Evolutionary conservation across 129 eudicot genomes (phyloP), one percentile per base, ranked within the genome.

Genomic region (Logfia minima): DNA sequence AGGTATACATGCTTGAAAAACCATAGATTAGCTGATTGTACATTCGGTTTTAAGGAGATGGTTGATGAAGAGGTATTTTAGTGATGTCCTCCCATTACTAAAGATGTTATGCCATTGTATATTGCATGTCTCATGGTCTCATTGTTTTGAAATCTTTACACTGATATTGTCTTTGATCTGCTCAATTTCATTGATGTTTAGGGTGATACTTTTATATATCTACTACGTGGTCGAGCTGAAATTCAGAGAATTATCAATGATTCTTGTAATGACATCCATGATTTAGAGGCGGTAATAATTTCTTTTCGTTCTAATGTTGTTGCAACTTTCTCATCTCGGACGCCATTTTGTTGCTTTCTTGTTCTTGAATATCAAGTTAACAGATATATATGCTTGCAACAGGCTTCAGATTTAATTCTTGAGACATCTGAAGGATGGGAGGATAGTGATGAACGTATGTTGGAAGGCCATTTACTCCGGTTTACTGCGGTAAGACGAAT

Each of bases 401-500:
- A 56, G 63, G 63, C 26, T 56, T 56, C 5, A 56, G 21, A 56
- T 19, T 56, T n/a, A 6, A 3, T 56, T 5, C n/a, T n/a, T 10
- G 63, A 22, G 26, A 56, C 19, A 56, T 19, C 1, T 56, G 63
- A 56, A 56, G 63, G n/a, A 56, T 5, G 19, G 10, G 0, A 22
- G 63, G 23, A 56, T n/a, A 24, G 23, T 56, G 63, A 56, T n/a
- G 63, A 56, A 19, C 63, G 21, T 56, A 0, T 6, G 26, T 56
- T n/a, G 63, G 63, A 22, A 56, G 8, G n/a, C 26, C 26, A 56
- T 56, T 17, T 56, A 56, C 63, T 56, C 61, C 26, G n/a, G 23
- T 56, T 56, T 56, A 56, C 63, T n/a, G 63, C 19, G 24, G 63
- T 56, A 56, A 56, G 63, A 56, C 63, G 41, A 56, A 56, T 22